Evolutionary conservation across 2,329 filamentous ascomycete genomes (phyloP).

Genomic region (Teratosphaeria epicoccoides): DNA sequence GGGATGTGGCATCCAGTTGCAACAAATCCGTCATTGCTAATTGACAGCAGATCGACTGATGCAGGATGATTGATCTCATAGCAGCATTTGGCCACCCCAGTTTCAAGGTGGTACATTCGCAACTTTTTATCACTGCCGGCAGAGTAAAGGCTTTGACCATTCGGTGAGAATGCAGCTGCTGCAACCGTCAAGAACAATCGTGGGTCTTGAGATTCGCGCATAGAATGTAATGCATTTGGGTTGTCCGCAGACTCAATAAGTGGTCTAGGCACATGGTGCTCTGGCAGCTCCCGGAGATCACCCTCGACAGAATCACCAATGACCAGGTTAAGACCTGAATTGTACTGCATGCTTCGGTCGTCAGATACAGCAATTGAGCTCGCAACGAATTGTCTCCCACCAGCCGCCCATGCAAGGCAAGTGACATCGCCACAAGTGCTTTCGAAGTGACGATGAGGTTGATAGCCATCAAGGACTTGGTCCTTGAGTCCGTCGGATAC

Average conservation of each 20-base stretch:
- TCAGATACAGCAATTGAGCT: constrained; percentile 48
- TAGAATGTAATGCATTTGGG: constrained; percentile 35
- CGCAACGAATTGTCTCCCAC: constrained; percentile 45
- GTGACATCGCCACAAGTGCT: constrained; percentile 50
- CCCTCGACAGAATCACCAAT: constrained; percentile 37
- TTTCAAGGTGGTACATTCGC: constrained; percentile 24
- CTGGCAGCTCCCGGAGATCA: constrained; percentile 41
- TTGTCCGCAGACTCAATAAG: constrained; percentile 25
- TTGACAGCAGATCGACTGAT: constrained; percentile 42
- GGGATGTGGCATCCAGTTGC: constrained; percentile 38
- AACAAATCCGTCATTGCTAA: constrained; percentile 30
- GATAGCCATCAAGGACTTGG: constrained; percentile 30
- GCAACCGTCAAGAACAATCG: constrained; percentile 48
- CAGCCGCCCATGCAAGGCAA: constrained; percentile 45
- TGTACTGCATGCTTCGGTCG: constrained; percentile 49
- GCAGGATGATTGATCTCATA: constrained; percentile 34
- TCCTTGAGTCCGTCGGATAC: constrained; percentile 19
- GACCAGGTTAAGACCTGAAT: constrained; percentile 47
- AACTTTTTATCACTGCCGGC: constrained; percentile 46
- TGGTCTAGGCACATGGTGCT: constrained; percentile 40
- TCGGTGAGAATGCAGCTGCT: constrained; percentile 41
- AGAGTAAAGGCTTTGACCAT: constrained; percentile 23
- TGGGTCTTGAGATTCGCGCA: constrained; percentile 40
- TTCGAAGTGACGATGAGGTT: constrained; percentile 38
- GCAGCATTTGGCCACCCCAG: constrained; percentile 4